Evolutionary conservation across 2,329 filamentous ascomycete genomes (phyloP).

Genomic region (Aureobasidium sp.): DNA sequence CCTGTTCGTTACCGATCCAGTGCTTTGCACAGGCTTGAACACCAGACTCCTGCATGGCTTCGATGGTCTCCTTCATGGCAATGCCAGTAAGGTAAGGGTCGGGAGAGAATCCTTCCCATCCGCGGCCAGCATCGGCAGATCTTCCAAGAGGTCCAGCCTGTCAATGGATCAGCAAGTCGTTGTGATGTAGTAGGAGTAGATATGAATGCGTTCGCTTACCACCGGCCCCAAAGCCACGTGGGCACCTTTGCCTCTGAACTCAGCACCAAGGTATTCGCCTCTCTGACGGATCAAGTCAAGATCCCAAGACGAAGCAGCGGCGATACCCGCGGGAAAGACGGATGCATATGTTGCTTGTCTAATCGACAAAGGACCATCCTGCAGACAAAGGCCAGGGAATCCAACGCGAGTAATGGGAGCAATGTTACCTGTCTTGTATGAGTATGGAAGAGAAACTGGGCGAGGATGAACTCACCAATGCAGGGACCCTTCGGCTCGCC

Average conservation of each 20-base stretch:
- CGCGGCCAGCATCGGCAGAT: conserved; percentile 64
- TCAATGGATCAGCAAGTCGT: conserved; percentile 27
- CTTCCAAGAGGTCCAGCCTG: conserved; percentile 60
- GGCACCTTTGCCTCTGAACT: conserved; percentile 24
- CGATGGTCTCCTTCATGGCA: conserved; percentile 42
- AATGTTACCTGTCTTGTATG: conserved; percentile 51
- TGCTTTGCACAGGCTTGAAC: conserved; percentile 43
- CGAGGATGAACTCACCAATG: conserved; percentile 49
- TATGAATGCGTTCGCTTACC: conserved; percentile 34
- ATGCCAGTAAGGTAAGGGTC: conserved; percentile 58
- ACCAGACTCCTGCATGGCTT: conserved; percentile 47
- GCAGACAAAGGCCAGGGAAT: conserved; percentile 62
- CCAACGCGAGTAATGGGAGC: conserved; percentile 63
- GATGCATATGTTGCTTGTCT: conserved; percentile 64
- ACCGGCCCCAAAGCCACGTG: conserved; percentile 16
- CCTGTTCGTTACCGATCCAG: conserved; percentile 14
- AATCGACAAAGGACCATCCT: conserved; percentile 63
- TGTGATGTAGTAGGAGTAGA: too few relatives aligned
- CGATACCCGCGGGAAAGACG: conserved; percentile 70
- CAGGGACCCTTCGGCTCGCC: conserved; percentile 36
- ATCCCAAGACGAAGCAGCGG: conserved; percentile 42
- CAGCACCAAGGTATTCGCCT: conserved; percentile 42
- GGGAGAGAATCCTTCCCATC: conserved; percentile 66
- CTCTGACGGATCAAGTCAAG: conserved; percentile 42
- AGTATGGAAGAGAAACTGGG: conserved; percentile 20